These are phyloP conservation scores for Curvularia verruculosa DNA, from an alignment of 2,329 filamentous ascomycete genomes.

Conservation along the genomic window DNA sequence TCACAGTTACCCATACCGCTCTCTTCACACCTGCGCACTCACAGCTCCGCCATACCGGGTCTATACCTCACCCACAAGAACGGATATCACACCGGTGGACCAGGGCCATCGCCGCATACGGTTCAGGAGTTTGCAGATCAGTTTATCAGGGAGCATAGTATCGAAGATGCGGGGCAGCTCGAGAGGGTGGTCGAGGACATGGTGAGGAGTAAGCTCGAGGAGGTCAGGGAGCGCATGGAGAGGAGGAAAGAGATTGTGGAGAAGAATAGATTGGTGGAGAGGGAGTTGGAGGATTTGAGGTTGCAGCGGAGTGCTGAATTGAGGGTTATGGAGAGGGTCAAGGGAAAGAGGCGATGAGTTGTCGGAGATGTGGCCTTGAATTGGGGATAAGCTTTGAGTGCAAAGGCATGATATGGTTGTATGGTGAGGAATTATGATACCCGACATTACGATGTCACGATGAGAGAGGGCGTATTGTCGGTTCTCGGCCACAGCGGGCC, in stretches of 20 bases:
- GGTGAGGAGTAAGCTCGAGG: constrained; percentile 44
- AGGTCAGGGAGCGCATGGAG: constrained; percentile 48
- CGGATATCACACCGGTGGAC: constrained; percentile 57
- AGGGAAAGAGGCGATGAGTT: constrained; percentile 36
- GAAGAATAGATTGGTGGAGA: constrained; percentile 52
- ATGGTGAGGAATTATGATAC: constrained; percentile 9
- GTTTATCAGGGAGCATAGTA: constrained; percentile 48
- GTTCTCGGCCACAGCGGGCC: neutral
- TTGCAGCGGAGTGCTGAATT: constrained; percentile 55
- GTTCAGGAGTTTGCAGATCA: constrained; percentile 47
- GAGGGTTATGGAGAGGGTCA: constrained; percentile 52
- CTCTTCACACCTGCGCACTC: constrained; percentile 51
- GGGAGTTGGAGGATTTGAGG: constrained; percentile 51
- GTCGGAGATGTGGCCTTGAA: no score
- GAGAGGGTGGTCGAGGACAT: constrained; percentile 42
- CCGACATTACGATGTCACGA: constrained; percentile 16
- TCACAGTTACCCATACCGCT: constrained; percentile 52
- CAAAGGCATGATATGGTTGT: neutral
- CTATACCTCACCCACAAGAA: constrained; percentile 54
- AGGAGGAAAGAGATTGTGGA: constrained; percentile 49
- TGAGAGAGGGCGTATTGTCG: neutral
- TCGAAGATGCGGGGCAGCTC: constrained; percentile 46
- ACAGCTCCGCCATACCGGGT: constrained; percentile 52
- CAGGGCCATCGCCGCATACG: constrained; percentile 48
- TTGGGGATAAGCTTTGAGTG: neutral